Evolutionary conservation across 176 grass and related monocot species (phyloP).

Genomic region (Metroxylon sagu): DNA sequence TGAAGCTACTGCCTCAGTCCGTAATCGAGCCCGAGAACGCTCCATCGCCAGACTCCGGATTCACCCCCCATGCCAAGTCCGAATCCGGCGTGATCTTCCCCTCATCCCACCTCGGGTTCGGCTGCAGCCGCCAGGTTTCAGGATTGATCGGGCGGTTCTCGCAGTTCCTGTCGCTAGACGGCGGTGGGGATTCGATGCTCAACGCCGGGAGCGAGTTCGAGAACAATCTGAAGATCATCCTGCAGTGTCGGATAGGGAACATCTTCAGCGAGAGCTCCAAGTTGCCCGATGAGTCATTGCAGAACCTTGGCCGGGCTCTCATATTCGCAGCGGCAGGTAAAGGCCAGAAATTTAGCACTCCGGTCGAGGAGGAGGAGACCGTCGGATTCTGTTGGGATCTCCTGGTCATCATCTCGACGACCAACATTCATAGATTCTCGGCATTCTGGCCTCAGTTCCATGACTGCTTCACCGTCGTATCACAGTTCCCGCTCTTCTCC

Average conservation of each 20-base stretch:
- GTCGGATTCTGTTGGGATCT: constrained; percentile 90
- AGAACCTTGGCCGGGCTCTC: constrained; percentile 62
- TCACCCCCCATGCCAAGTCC: constrained; percentile 18
- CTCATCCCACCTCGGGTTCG: constrained; percentile 34
- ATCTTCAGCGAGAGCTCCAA: constrained; percentile 76
- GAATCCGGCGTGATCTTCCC: constrained; percentile 72
- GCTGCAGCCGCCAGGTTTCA: constrained; percentile 52
- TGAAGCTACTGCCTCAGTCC: constrained; percentile 63
- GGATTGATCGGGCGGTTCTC: constrained; percentile 89
- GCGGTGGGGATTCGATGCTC: constrained; percentile 45
- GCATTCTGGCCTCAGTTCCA: constrained; percentile 64
- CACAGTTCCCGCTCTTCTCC: constrained; percentile 70
- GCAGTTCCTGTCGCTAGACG: constrained; percentile 70
- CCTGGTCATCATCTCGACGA: constrained; percentile 26
- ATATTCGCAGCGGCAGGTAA: constrained; percentile 64
- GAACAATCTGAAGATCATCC: constrained; percentile 82
- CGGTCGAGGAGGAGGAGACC: constrained; percentile 78
- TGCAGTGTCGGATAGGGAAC: constrained; percentile 72
- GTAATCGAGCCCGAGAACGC: constrained; percentile 33
- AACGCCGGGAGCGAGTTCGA: constrained; percentile 68
- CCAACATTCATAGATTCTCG: constrained; percentile 57
- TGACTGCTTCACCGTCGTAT: constrained; percentile 61
- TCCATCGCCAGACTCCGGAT: neutral
- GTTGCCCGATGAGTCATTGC: constrained; percentile 71
- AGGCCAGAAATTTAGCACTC: constrained; percentile 91